Evolutionary conservation across 2,329 filamentous ascomycete genomes (phyloP).

Genomic region (Neoarthrinium moseri): DNA sequence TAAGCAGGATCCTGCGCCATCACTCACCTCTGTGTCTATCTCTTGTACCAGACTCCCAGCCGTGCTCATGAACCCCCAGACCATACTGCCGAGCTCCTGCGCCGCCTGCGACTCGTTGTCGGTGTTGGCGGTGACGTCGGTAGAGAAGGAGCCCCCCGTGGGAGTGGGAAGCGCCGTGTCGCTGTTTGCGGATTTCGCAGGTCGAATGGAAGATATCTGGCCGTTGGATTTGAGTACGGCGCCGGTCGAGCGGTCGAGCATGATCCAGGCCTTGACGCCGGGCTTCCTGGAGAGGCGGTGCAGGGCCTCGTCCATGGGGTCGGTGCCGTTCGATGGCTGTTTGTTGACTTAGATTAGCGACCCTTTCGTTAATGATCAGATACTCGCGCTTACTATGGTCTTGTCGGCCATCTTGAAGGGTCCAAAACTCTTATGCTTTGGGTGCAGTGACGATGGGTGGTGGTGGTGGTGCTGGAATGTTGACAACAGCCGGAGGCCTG

Average conservation of each 20-base stretch:
- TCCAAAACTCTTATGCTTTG: neutral
- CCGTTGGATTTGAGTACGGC: constrained; percentile 75
- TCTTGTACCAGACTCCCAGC: constrained; percentile 70
- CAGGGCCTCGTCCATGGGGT: constrained; percentile 64
- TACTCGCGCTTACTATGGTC: constrained; percentile 19
- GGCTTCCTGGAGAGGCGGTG: constrained; percentile 73
- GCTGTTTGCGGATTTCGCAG: constrained; percentile 34
- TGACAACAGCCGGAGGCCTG: neutral
- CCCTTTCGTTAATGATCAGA: too few relatives aligned
- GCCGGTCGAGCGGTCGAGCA: constrained; percentile 70
- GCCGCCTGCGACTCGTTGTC: constrained; percentile 56
- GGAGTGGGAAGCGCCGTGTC: constrained; percentile 22
- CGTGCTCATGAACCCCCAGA: constrained; percentile 72
- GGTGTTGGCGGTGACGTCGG: constrained; percentile 38
- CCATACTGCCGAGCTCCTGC: constrained; percentile 72
- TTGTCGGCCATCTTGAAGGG: constrained; percentile 25
- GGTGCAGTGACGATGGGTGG: neutral
- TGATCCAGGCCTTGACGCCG: constrained; percentile 75
- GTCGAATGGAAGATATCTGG: constrained; percentile 59
- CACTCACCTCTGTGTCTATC: constrained; percentile 65
- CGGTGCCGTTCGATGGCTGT: constrained; percentile 45
- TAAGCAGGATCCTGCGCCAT: too few relatives aligned
- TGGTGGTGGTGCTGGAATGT: neutral
- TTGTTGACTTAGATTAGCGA: too few relatives aligned
- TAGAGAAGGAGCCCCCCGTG: constrained; percentile 39